A percentile compares a stretch with the other conserved stretches of the same genome.
Evolutionary conservation across 495 filamentous ascomycete genomes (phyloP).

Genomic region (Talaromyces adpressus): DNA sequence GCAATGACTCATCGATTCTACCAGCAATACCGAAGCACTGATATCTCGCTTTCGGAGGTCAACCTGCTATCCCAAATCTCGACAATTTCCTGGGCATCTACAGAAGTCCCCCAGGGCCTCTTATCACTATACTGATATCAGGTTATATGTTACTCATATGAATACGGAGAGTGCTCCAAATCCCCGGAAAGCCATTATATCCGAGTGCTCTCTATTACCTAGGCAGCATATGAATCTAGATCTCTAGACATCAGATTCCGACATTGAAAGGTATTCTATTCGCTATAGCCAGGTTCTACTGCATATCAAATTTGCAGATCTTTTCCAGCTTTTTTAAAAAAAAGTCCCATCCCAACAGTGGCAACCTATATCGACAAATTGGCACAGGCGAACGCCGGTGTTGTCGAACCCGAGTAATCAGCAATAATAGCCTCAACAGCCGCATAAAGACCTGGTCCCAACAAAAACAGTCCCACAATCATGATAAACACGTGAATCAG

Average conservation of each 20-base stretch:
- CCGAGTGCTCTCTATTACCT: no score
- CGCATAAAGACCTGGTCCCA: constrained; percentile 71
- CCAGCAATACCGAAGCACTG: no score
- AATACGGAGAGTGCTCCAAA: no score
- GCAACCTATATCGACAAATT: constrained; percentile 30
- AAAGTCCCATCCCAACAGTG: neutral
- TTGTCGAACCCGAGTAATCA: constrained; percentile 31
- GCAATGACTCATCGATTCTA: no score
- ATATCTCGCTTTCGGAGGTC: no score
- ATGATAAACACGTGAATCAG: constrained; percentile 64
- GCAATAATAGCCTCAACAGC: constrained; percentile 45
- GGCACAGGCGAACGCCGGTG: constrained; percentile 41
- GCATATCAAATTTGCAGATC: neutral
- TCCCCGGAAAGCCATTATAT: no score
- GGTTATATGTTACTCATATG: no score
- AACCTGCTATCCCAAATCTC: no score
- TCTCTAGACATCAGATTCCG: neutral
- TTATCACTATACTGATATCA: no score
- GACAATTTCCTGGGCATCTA: no score
- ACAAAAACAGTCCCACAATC: constrained; percentile 66
- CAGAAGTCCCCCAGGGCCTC: no score
- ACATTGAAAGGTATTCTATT: neutral
- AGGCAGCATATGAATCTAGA: neutral
- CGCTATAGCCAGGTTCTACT: neutral
- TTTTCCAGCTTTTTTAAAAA: neutral